These are phyloP conservation scores for Sporothrix brasiliensis DNA, from an alignment of 2,329 filamentous ascomycete genomes.

Conservation along the genomic window DNA sequence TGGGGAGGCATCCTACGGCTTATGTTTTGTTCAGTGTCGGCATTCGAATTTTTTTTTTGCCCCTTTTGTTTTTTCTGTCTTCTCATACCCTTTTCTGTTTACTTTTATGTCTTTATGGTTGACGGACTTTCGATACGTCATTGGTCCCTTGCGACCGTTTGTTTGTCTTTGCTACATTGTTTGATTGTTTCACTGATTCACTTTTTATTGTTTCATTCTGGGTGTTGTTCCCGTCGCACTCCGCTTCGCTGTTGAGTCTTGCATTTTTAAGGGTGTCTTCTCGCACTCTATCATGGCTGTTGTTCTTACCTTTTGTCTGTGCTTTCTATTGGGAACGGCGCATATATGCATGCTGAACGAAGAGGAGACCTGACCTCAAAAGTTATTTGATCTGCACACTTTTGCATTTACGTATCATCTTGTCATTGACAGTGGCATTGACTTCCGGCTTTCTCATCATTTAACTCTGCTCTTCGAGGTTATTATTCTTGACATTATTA, in stretches of 20 bases:
- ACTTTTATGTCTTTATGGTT: not conserved
- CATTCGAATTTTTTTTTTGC: not conserved
- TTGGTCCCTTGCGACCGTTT: not conserved
- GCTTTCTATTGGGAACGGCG: slow-evolving; percentile 13
- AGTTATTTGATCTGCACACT: not conserved
- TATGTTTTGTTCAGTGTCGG: not conserved
- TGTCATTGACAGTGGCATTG: too few species aligned
- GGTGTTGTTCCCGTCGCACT: not conserved
- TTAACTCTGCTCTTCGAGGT: not conserved
- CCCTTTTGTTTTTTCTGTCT: not conserved
- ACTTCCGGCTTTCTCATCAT: not conserved
- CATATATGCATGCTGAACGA: slow-evolving; percentile 16
- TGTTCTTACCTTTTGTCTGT: not conserved
- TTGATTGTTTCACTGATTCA: not conserved
- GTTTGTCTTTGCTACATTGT: not conserved
- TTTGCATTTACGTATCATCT: not conserved
- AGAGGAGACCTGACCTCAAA: slow-evolving; percentile 18
- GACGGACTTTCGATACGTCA: not conserved
- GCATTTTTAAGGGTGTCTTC: not conserved
- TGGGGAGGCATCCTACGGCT: slow-evolving; percentile 12
- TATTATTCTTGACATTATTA: not conserved
- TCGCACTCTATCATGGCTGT: not conserved
- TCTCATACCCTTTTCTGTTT: slow-evolving; percentile 23
- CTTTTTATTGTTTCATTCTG: not conserved
- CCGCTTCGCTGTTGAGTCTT: not conserved